Conservation (phyloP, 2,329 filamentous ascomycete genomes). For the Simplicillium sp. region DNA sequence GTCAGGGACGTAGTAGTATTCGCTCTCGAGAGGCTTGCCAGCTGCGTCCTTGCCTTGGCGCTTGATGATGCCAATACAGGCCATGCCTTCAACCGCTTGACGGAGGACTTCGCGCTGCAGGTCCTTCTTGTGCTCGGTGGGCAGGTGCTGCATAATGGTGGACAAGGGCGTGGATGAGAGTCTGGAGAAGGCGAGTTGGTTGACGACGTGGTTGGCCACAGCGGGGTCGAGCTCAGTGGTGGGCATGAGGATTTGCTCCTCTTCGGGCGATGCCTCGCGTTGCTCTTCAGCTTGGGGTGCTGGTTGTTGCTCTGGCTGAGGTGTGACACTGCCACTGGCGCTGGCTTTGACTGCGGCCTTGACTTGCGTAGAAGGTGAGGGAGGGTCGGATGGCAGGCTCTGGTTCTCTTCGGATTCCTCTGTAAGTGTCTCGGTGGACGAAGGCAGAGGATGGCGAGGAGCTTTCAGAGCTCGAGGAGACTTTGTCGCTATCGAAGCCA, state of each 20-base stretch:
- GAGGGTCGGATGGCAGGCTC: conserved; percentile 4
- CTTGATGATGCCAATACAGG: conserved; percentile 79
- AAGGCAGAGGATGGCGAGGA: conserved; percentile 5
- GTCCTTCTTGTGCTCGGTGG: conserved; percentile 49
- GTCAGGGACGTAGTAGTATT: conserved; percentile 94
- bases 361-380: conserved; percentile 2
- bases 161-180: conserved; percentile 86
- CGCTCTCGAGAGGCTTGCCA: conserved; percentile 85
- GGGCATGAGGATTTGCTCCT: conserved; percentile 8
- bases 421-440: conserved; percentile 1
- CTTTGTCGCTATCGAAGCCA: conserved; percentile 66
- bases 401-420: conserved; percentile 5
- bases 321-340: not conserved
- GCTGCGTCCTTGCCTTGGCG: conserved; percentile 94
- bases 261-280: conserved; percentile 6
- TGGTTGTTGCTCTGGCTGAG: not conserved
- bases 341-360: not conserved
- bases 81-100: conserved; percentile 60
- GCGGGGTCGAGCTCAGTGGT: conserved; percentile 27
- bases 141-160: conserved; percentile 79
- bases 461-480: conserved; percentile 44
- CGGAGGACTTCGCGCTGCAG: conserved; percentile 57
- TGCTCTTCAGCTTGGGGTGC: not conserved
- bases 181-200: conserved; percentile 91
- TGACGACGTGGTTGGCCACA: conserved; percentile 78